Evolutionary conservation across 768 basidiomycete species (phyloP), one percentile per base, ranked within the genome.

Genomic region (Mycena galopus): DNA sequence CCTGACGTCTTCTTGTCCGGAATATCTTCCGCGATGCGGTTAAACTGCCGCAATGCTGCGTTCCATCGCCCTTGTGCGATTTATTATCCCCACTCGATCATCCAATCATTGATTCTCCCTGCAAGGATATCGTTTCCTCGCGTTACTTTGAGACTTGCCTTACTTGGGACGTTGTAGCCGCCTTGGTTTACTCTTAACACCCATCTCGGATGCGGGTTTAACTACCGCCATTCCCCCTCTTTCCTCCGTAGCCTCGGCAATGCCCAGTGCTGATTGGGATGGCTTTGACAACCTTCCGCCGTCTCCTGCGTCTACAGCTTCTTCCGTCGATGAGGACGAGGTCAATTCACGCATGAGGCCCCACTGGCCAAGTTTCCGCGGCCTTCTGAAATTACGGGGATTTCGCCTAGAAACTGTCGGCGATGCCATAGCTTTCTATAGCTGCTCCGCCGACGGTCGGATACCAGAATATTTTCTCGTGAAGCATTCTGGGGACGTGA

Each of bases 351-450:
- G 93, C 59, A 71, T 92, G 42, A 82, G 82, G 23, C 93, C 93
- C 4, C 83, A 87, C 75, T 94, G 93, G 93, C 83, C 84, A 39
- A 82, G 82, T 62, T 92, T 93, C 77, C 82, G 86, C 14, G 67
- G 76, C 57, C 68, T 88, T 35, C 81, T 93, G 57, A 80, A 85
- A 53, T 67, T 79, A 67, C 85, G 86, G 53, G 93, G 92, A 5
- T 89, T 89, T 76, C 88, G 84, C 39, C 88, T 94, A 1, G 92
- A 94, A 73, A 94, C 93, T 30, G 88, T 89, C 50, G 84, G 86
- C 59, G 92, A 93, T 75, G 93, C 91, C 30, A 90, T 87, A 78
- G 84, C 86, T 21, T 88, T 86, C 74, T 93, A 93, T 33, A 23
- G 27, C 76, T 83, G 69, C 79, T 51, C 78, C 71, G 23, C 80